A percentile compares a stretch with the other conserved stretches of the same genome.
Conservation (phyloP, 345 rosid species). For the Cardamine resedifolia region DNA sequence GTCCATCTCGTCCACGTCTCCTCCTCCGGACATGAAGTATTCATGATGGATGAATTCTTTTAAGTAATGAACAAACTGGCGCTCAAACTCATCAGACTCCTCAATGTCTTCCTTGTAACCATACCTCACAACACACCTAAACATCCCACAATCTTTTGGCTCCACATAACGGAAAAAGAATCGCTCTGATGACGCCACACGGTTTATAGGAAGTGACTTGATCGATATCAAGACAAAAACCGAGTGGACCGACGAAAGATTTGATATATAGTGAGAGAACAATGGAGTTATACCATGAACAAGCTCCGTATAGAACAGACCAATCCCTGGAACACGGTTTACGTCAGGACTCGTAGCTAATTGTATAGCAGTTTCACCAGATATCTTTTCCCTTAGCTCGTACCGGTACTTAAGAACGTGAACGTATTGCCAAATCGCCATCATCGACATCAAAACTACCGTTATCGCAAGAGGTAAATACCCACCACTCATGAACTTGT, state of each 20-base stretch:
- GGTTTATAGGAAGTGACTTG: conserved; percentile 60
- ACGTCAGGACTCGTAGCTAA: conserved; percentile 42
- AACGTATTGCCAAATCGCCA: conserved; percentile 72
- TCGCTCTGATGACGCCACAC: conserved; percentile 50
- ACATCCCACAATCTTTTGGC: conserved; percentile 59
- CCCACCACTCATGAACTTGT: conserved; percentile 66
- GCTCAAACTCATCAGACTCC: conserved; percentile 50
- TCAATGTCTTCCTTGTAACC: conserved; percentile 56
- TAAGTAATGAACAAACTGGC: conserved; percentile 46
- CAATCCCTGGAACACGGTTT: conserved; percentile 62
- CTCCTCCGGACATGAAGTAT: conserved; percentile 40
- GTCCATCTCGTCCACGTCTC: conserved; percentile 24
- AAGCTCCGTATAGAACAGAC: conserved; percentile 68
- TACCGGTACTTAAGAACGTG: conserved; percentile 48
- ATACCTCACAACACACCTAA: conserved; percentile 73
- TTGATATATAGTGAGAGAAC: conserved; percentile 59
- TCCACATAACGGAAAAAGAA: conserved; percentile 67
- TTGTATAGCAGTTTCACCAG: conserved; percentile 44
- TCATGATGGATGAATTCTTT: conserved; percentile 59
- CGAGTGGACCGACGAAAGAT: conserved; percentile 60
- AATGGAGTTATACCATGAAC: conserved; percentile 81
- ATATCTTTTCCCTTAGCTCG: conserved; percentile 63
- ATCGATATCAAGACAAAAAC: conserved; percentile 68
- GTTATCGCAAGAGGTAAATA: conserved; percentile 56
- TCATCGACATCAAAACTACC: conserved; percentile 42